Percentiles rank a stretch among this genome's conserved stretches.
Evolutionary conservation across 306 rosid genomes (phyloP).

Genomic region (Trifolium dubium): DNA sequence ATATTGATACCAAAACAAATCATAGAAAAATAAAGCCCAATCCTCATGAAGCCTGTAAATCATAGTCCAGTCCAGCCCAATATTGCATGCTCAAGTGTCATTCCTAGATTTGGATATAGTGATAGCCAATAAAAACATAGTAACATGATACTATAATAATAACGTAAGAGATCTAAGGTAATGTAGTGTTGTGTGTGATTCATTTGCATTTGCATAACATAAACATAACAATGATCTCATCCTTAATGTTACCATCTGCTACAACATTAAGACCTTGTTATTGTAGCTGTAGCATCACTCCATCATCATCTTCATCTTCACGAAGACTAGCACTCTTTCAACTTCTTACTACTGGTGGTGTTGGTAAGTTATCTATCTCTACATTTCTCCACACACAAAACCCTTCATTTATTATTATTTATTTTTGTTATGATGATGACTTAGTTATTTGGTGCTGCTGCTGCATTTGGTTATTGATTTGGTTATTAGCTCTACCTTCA

Average conservation of each 20-base stretch:
- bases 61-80: no score
- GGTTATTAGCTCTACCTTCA: slow-evolving; percentile 64
- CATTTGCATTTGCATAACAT: not conserved
- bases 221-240: slow-evolving; percentile 38
- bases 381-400: not conserved
- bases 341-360: slow-evolving; percentile 49
- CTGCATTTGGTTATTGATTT: slow-evolving; percentile 34
- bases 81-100: no score
- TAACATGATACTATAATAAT: not conserved
- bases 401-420: not conserved
- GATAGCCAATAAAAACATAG: slow-evolving; percentile 8
- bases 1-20: no score
- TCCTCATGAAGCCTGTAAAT: no score
- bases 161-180: not conserved
- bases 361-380: slow-evolving; percentile 9
- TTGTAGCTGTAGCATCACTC: not conserved
- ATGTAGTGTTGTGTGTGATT: no score
- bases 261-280: slow-evolving; percentile 6
- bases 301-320: slow-evolving; percentile 13
- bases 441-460: slow-evolving; percentile 27
- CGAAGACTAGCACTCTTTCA: slow-evolving; percentile 61
- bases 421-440: not conserved
- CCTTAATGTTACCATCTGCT: slow-evolving; percentile 34
- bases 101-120: slow-evolving; percentile 26
- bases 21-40: no score